These are phyloP conservation scores for Pinus taeda DNA, from an alignment of 75 land plant genomes.

Conservation along the genomic window DNA sequence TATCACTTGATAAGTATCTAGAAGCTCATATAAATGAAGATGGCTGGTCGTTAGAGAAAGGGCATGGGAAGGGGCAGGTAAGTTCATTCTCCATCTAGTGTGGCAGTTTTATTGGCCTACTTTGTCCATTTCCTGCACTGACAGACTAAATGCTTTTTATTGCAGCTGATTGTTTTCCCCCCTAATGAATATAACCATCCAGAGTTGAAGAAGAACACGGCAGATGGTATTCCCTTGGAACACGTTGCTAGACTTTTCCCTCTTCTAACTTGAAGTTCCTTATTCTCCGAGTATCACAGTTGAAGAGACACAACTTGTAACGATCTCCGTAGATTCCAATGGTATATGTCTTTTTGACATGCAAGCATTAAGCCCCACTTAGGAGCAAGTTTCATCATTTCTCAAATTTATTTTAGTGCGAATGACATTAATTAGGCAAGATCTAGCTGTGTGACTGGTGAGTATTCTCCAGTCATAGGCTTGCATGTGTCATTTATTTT, in stretches of 20 bases:
- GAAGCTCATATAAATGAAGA: slow-evolving; percentile 78
- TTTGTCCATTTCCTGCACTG: not conserved
- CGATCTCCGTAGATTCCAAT: no score
- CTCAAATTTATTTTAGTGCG: no score
- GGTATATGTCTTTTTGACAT: no score
- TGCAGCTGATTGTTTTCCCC: slow-evolving; percentile 68
- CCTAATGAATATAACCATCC: slow-evolving; percentile 85
- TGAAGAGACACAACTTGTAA: not conserved
- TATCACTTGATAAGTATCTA: slow-evolving; percentile 85
- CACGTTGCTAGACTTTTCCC: slow-evolving; percentile 87
- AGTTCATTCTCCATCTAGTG: not conserved
- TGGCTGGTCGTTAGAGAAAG: slow-evolving; percentile 86
- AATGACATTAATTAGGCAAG: no score
- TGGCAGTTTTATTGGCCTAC: not conserved
- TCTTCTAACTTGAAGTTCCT: slow-evolving; percentile 30
- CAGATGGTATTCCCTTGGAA: slow-evolving; percentile 81
- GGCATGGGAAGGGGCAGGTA: slow-evolving; percentile 57
- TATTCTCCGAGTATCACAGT: not conserved
- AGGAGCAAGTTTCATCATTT: no score
- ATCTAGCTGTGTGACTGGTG: no score
- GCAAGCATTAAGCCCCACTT: no score
- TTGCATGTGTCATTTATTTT: no score
- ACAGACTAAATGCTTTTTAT: not conserved
- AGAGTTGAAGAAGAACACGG: slow-evolving; percentile 73
- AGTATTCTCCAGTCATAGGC: no score